Base-by-base conservation (phyloP, 2,329 filamentous ascomycete genomes). In the Neoscytalidium dimidiatum region DNA sequence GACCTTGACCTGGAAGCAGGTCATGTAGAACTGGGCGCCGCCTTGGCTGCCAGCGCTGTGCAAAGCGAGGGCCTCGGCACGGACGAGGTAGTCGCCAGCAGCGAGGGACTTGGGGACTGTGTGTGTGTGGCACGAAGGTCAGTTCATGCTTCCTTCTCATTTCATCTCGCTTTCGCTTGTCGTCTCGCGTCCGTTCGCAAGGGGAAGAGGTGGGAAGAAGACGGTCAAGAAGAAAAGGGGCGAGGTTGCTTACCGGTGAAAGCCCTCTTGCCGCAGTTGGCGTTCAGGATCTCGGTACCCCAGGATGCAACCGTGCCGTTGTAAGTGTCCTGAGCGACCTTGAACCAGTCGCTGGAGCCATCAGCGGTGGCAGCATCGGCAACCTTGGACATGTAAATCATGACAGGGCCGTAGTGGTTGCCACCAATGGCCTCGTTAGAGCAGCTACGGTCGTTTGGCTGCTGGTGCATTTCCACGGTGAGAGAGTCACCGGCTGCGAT, bases 271-370 rank as follows among this genome's bases (percentile, higher is more conserved):
- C 80, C 80, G 70, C 78, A 78, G 71, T 78, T 79, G 57, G 74
- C 71, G 69, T 77, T 79, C 66, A 80, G 74, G 44, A 72, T 78
- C 62, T 75, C 71, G 52, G 80, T 77, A 31, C 75, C 81, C 75
- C 80, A 81, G 17, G 73, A 72, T 0, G 73, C 71, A 0, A 72
- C 75, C 3, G 68, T 70, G 7, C 73, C 71, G 48, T 69, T 72
- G 52, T 68, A 78, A 52, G 77, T 78, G 48, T 78, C 76, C 67
- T 81, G 73, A 44, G 78, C 78, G 60, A 82, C 68, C 73, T 80
- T 82, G 69, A 84, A 78, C 83, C 83, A 86, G 74, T 85, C 83
- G 66, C 80, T 83, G 63, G 90, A 84, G 69, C 89, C 88, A 77
- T 92, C 90, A 0, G 75, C 74, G 7, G 72, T 73, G 60, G 68